A percentile compares a stretch with the other conserved stretches of the same genome.
Conservation (phyloP, 2,329 filamentous ascomycete species). For the Myriosclerotinia curreyana region DNA sequence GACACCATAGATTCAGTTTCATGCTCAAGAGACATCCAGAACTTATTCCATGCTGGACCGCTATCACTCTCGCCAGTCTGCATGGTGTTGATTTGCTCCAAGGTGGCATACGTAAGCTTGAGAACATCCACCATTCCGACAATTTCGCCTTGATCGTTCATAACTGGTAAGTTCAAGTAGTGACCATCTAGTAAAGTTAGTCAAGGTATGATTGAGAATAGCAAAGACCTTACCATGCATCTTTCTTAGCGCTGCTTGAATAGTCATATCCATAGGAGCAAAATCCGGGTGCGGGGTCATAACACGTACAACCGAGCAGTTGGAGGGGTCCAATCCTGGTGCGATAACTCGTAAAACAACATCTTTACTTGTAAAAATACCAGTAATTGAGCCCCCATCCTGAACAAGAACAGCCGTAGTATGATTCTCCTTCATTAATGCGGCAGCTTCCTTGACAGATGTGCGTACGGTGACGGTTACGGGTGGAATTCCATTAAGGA, state of each 20-base stretch:
- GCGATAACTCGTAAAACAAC: constrained; percentile 97
- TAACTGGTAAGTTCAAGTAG: constrained; percentile 95
- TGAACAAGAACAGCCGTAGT: constrained; percentile 95
- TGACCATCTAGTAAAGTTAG: constrained; percentile 69
- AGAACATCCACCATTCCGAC: constrained; percentile 99
- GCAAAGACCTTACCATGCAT: constrained; percentile 79
- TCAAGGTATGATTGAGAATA: constrained; percentile 13
- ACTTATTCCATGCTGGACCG: constrained; percentile 98
- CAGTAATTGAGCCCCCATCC: constrained; percentile 94
- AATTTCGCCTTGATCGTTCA: constrained; percentile 96
- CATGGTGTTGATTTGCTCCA: constrained; percentile 98
- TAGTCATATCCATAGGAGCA: constrained; percentile 98
- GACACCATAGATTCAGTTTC: constrained; percentile 95
- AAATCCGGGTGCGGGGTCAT: constrained; percentile 99
- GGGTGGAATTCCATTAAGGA: constrained; percentile 86
- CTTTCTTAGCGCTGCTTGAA: constrained; percentile 94
- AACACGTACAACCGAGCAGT: constrained; percentile 95
- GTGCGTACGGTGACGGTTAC: constrained; percentile 94
- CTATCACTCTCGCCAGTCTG: constrained; percentile 75
- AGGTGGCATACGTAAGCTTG: constrained; percentile 94
- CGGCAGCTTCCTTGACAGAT: constrained; percentile 91
- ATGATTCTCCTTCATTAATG: constrained; percentile 98
- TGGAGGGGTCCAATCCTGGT: constrained; percentile 87
- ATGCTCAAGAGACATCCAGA: constrained; percentile 90
- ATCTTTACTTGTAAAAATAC: constrained; percentile 99